These are phyloP conservation scores for Epithele typhae DNA, from an alignment of 768 basidiomycete species.

Conservation along the genomic window DNA sequence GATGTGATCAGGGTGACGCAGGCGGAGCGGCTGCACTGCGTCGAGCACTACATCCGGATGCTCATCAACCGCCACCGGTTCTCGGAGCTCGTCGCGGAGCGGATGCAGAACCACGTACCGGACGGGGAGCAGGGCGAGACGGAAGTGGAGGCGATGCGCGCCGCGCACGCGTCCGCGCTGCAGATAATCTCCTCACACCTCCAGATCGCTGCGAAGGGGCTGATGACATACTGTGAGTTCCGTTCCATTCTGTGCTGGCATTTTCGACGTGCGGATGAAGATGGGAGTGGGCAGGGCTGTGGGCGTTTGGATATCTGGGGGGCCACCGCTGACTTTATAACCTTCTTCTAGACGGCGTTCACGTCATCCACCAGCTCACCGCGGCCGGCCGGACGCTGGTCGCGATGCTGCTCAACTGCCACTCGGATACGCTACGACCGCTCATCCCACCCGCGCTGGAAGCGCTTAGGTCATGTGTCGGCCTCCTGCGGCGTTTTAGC, in stretches of 20 bases:
- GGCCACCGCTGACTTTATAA: constrained; percentile 3
- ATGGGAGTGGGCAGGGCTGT: no score
- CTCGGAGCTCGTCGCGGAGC: constrained; percentile 70
- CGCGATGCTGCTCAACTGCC: constrained; percentile 84
- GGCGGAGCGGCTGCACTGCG: constrained; percentile 80
- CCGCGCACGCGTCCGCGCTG: constrained; percentile 73
- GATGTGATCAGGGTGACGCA: constrained; percentile 90
- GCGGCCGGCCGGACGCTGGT: constrained; percentile 90
- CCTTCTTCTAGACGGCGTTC: constrained; percentile 69
- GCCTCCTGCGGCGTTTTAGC: constrained; percentile 83
- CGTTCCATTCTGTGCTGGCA: constrained; percentile 5
- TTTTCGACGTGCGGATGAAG: neutral
- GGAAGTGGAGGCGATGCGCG: constrained; percentile 75
- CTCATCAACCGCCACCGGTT: constrained; percentile 88
- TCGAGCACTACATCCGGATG: constrained; percentile 84
- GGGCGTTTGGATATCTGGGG: neutral
- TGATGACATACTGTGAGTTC: constrained; percentile 91
- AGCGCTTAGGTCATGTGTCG: constrained; percentile 82
- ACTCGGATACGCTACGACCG: constrained; percentile 69
- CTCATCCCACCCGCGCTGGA: constrained; percentile 81
- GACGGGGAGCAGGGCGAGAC: constrained; percentile 57
- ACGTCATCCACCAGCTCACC: constrained; percentile 93
- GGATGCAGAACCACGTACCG: constrained; percentile 40
- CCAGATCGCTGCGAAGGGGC: constrained; percentile 78
- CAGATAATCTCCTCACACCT: constrained; percentile 81